These are phyloP conservation scores for Lyophyllum atratum DNA, from an alignment of 768 basidiomycete species.

Conservation along the genomic window DNA sequence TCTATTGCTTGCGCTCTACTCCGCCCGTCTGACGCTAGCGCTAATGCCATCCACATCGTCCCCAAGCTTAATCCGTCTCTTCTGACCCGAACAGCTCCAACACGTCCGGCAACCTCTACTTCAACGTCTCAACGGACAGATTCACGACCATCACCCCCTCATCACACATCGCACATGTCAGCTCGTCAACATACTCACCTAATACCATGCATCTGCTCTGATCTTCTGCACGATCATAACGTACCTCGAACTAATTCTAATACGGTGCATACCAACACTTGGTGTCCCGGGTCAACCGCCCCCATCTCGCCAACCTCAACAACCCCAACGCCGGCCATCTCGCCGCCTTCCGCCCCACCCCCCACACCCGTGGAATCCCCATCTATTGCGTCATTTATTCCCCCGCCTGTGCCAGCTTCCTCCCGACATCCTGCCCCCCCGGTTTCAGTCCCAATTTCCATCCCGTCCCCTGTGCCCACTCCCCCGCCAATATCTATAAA, in stretches of 20 bases:
- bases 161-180: slow-evolving; percentile 41
- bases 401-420: slow-evolving; percentile 16
- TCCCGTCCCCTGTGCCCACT: slow-evolving; percentile 13
- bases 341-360: slow-evolving; percentile 33
- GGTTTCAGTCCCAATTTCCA: slow-evolving; percentile 25
- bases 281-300: slow-evolving; percentile 1
- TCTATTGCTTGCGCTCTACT: slow-evolving; percentile 17
- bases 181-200: slow-evolving; percentile 40
- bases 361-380: slow-evolving; percentile 38
- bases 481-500: slow-evolving; percentile 74
- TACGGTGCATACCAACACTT: slow-evolving; percentile 18
- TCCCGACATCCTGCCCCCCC: slow-evolving; percentile 11
- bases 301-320: slow-evolving; percentile 21
- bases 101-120: slow-evolving; percentile 29
- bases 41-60: slow-evolving; percentile 9
- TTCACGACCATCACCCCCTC: slow-evolving; percentile 38
- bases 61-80: slow-evolving; percentile 48
- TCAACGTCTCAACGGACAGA: slow-evolving; percentile 24
- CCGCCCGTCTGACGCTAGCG: slow-evolving; percentile 13
- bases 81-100: slow-evolving; percentile 66
- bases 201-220: slow-evolving; percentile 28
- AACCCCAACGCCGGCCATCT: slow-evolving; percentile 28
- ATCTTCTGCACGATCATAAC: slow-evolving; percentile 22
- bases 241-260: slow-evolving; percentile 3
- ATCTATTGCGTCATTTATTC: slow-evolving; percentile 18